Evolutionary conservation across 2,329 filamentous ascomycete species (phyloP).

Genomic region (Metarhizium sp.): DNA sequence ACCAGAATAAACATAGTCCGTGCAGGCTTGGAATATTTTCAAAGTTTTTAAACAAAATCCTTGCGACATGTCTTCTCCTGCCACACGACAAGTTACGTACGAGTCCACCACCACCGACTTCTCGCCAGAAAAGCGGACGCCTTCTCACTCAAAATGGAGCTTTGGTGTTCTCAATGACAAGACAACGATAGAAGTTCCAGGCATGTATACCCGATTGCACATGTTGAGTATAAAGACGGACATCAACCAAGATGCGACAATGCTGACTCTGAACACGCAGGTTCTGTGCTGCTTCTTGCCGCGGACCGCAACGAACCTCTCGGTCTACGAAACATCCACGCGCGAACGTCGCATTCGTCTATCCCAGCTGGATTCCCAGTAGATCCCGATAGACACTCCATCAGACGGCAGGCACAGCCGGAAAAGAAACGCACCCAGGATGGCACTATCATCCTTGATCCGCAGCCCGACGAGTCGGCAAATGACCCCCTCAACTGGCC

Average conservation of each 20-base stretch:
- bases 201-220: background rate
- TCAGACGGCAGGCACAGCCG: background rate
- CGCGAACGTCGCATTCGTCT: conserved; percentile 30
- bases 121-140: background rate
- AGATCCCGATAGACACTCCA: conserved; percentile 12
- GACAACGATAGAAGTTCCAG: conserved; percentile 7
- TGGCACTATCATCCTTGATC: conserved; percentile 77
- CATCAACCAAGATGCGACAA: too few species aligned
- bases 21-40: background rate
- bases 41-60: background rate
- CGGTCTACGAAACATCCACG: conserved; percentile 7
- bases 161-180: conserved; percentile 8
- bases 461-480: conserved; percentile 80
- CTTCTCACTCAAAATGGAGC: conserved; percentile 7
- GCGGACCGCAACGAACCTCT: conserved; percentile 11
- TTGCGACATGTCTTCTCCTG: background rate
- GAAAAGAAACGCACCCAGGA: conserved; percentile 70
- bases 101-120: background rate
- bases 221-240: too few species aligned
- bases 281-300: conserved; percentile 11
- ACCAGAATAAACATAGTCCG: too few species aligned
- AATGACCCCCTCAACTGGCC: conserved; percentile 96
- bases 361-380: conserved; percentile 36
- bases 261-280: background rate
- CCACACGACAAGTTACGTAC: background rate